Percentiles rank a stretch among this genome's conserved stretches.
Evolutionary conservation across 2,329 filamentous ascomycete species (phyloP).

Genomic region (Cladosporium austrohemisphaericum): DNA sequence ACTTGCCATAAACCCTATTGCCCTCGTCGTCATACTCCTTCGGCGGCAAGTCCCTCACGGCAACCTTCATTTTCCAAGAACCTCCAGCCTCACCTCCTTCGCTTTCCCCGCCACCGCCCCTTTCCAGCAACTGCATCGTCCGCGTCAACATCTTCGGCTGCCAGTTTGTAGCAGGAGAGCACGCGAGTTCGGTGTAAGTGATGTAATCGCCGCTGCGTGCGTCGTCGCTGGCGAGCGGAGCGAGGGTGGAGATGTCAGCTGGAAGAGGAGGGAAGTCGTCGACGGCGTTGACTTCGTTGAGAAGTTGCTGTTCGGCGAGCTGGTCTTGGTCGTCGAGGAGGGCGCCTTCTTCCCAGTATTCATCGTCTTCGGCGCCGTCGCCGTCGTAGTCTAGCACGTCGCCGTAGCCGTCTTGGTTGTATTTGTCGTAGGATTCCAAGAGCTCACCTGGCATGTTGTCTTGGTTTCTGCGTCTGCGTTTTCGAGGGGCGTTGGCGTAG

Average conservation of each 20-base stretch:
- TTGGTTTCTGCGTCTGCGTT: slow-evolving; percentile 42
- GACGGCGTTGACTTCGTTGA: slow-evolving; percentile 25
- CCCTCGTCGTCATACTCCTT: slow-evolving; percentile 66
- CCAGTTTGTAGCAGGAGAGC: slow-evolving; percentile 62
- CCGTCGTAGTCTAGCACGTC: slow-evolving; percentile 44
- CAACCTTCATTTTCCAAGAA: slow-evolving; percentile 55
- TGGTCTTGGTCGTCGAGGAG: slow-evolving; percentile 25
- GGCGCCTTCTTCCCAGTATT: slow-evolving; percentile 30
- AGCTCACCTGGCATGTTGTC: slow-evolving; percentile 49
- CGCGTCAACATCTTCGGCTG: slow-evolving; percentile 61
- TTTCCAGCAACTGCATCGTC: slow-evolving; percentile 61
- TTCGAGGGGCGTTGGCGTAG: slow-evolving; percentile 40
- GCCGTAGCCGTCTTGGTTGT: slow-evolving; percentile 30
- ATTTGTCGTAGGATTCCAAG: slow-evolving; percentile 39
- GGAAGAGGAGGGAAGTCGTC: slow-evolving; percentile 56
- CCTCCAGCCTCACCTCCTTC: slow-evolving; percentile 43
- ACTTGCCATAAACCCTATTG: slow-evolving; percentile 69
- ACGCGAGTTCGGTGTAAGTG: slow-evolving; percentile 62
- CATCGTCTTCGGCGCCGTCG: slow-evolving; percentile 30
- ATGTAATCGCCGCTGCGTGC: slow-evolving; percentile 60
- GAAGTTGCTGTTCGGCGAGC: slow-evolving; percentile 30
- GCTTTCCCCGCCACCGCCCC: slow-evolving; percentile 37
- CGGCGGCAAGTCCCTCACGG: slow-evolving; percentile 61
- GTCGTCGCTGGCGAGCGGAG: slow-evolving; percentile 47
- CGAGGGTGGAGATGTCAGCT: slow-evolving; percentile 42